Conservation (phyloP, 2,329 filamentous ascomycete species). For the Didymella exigua region DNA sequence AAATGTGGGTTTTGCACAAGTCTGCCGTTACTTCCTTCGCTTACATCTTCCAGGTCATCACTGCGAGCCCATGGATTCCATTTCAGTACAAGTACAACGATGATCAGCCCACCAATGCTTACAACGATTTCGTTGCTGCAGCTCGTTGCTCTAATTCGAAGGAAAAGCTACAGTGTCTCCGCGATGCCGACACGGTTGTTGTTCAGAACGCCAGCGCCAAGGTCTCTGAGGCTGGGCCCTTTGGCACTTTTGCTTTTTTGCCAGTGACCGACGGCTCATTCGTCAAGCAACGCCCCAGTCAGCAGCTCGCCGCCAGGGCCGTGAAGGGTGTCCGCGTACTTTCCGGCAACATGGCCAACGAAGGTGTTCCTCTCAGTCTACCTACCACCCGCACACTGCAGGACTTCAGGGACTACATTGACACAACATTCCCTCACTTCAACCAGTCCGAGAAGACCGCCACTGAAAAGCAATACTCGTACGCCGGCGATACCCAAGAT, state of each 20-base stretch:
- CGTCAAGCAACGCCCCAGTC: constrained; percentile 45
- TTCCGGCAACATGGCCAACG: constrained; percentile 46
- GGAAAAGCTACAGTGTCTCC: constrained; percentile 38
- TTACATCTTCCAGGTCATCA: constrained; percentile 33
- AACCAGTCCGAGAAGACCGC: constrained; percentile 31
- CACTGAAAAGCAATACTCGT: constrained; percentile 39
- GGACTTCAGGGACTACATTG: constrained; percentile 39
- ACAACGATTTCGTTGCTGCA: constrained; percentile 35
- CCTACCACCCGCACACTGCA: constrained; percentile 33
- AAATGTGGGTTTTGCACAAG: constrained; percentile 37
- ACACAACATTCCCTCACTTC: constrained; percentile 45
- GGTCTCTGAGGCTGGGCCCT: constrained; percentile 42
- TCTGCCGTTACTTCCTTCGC: constrained; percentile 17
- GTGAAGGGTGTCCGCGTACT: constrained; percentile 38
- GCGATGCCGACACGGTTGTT: constrained; percentile 27
- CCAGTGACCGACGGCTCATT: constrained; percentile 51
- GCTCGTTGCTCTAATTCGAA: constrained; percentile 32
- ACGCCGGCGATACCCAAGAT: constrained; percentile 30
- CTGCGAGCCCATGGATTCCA: constrained; percentile 42
- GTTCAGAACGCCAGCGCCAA: constrained; percentile 39
- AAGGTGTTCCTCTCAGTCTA: constrained; percentile 49
- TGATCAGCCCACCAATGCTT: constrained; percentile 37
- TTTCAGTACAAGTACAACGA: constrained; percentile 43
- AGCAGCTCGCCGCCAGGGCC: constrained; percentile 30
- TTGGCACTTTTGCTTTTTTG: constrained; percentile 51